Conservation (phyloP, 2,329 filamentous ascomycete species). For the Fusarium hainanense region DNA sequence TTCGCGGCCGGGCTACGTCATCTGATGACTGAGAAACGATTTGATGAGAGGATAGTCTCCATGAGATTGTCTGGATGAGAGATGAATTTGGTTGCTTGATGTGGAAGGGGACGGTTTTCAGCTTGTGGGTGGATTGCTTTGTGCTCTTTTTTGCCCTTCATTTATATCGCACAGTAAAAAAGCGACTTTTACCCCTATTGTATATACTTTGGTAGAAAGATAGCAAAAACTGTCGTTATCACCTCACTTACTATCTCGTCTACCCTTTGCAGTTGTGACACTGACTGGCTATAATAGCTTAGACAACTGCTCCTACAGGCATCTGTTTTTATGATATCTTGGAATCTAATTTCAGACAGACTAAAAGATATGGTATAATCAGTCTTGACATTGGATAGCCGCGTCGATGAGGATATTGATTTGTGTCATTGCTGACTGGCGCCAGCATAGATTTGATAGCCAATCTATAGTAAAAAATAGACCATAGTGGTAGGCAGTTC, state of each 20-base stretch:
- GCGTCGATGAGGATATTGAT: background rate
- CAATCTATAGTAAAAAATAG: background rate
- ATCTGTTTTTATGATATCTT: background rate
- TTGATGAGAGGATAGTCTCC: background rate
- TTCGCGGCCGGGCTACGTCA: background rate
- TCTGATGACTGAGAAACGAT: background rate
- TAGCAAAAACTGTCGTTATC: conserved; percentile 36
- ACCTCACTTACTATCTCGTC: background rate
- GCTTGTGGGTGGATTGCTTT: conserved; percentile 10
- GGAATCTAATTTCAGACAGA: background rate
- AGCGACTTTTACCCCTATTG: conserved; percentile 27
- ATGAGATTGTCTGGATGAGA: background rate
- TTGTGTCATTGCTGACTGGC: background rate
- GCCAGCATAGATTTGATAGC: background rate
- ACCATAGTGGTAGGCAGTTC: background rate
- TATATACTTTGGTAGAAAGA: conserved; percentile 25
- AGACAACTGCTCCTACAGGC: background rate
- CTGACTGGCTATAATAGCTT: background rate
- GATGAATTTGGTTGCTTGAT: conserved; percentile 1
- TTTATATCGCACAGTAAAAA: conserved; percentile 26
- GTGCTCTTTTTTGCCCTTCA: conserved; percentile 24
- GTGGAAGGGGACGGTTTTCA: conserved; percentile 9
- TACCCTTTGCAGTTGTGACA: background rate
- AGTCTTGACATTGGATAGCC: background rate
- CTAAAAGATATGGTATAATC: background rate